Evolutionary conservation across 441 rosid species (phyloP).

Genomic region (Erodium moschatum): DNA sequence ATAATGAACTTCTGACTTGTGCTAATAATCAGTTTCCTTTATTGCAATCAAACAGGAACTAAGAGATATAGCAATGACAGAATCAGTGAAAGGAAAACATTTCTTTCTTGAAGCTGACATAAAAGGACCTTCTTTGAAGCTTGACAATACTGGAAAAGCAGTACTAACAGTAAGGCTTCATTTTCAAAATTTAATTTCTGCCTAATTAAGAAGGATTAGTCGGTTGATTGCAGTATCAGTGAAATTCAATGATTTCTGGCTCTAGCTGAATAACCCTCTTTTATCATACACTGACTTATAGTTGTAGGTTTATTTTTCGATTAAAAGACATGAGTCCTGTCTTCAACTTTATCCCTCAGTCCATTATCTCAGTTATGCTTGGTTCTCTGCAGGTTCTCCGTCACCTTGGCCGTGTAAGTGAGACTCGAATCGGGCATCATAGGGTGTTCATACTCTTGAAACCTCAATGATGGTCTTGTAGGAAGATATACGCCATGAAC

Average conservation of each 20-base stretch:
- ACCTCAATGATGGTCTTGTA: slow-evolving; percentile 32
- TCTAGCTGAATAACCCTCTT: background rate
- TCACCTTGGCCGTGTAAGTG: slow-evolving; percentile 83
- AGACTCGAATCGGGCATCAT: slow-evolving; percentile 64
- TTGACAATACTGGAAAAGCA: slow-evolving; percentile 85
- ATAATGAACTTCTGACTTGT: background rate
- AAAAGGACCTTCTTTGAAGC: slow-evolving; percentile 76
- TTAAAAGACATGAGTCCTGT: background rate
- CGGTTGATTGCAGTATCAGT: background rate
- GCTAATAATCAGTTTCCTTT: slow-evolving; percentile 12
- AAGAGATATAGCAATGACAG: slow-evolving; percentile 64
- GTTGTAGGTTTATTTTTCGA: background rate
- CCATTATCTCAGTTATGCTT: background rate
- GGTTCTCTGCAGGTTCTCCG: slow-evolving; percentile 59
- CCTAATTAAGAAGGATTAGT: background rate
- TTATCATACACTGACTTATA: background rate
- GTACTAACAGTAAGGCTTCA: slow-evolving; percentile 54
- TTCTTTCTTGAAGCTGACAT: slow-evolving; percentile 83
- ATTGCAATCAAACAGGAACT: slow-evolving; percentile 43
- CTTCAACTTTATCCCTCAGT: background rate
- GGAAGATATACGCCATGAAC: background rate
- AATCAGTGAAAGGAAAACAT: slow-evolving; percentile 56
- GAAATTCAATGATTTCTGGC: background rate
- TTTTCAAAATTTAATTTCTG: background rate
- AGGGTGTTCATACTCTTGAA: slow-evolving; percentile 63